phyloP scores from a whole-genome alignment of 352 stramenopile genomes.

The Aphanomyces astaci region DNA sequence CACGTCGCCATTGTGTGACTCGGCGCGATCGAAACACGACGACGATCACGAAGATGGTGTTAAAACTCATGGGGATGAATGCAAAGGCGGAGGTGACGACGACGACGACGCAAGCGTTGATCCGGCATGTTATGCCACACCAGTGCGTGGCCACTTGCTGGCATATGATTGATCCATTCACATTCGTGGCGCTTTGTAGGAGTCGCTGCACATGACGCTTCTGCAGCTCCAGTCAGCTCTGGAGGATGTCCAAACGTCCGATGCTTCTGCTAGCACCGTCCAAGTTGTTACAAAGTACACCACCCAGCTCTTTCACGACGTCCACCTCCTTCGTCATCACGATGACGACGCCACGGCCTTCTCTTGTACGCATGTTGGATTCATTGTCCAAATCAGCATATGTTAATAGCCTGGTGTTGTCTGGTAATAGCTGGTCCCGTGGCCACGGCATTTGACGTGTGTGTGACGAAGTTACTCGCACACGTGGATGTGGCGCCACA shows the following conservation, averaged over 20 bases:
- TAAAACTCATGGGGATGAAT: not conserved
- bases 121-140: not conserved
- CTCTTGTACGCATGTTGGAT: not conserved
- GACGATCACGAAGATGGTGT: not conserved
- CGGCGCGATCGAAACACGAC: not conserved
- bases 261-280: not conserved
- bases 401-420: too few relatives aligned
- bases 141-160: not conserved
- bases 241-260: not conserved
- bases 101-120: too few relatives aligned
- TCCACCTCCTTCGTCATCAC: slow-evolving; percentile 1
- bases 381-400: too few relatives aligned
- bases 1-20: not conserved
- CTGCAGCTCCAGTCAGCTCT: slow-evolving; percentile 1
- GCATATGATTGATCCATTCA: not conserved
- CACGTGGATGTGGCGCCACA: not conserved
- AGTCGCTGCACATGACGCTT: not conserved
- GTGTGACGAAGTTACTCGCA: not conserved
- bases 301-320: slow-evolving; percentile 10
- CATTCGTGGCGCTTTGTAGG: not conserved
- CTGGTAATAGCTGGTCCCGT: not conserved
- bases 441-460: not conserved
- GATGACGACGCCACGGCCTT: not conserved
- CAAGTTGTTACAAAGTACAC: not conserved
- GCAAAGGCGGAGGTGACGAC: not conserved